These are phyloP conservation scores for Dichomitus squalens DNA, from an alignment of 1,284 basidiomycete species.

Conservation along the genomic window DNA sequence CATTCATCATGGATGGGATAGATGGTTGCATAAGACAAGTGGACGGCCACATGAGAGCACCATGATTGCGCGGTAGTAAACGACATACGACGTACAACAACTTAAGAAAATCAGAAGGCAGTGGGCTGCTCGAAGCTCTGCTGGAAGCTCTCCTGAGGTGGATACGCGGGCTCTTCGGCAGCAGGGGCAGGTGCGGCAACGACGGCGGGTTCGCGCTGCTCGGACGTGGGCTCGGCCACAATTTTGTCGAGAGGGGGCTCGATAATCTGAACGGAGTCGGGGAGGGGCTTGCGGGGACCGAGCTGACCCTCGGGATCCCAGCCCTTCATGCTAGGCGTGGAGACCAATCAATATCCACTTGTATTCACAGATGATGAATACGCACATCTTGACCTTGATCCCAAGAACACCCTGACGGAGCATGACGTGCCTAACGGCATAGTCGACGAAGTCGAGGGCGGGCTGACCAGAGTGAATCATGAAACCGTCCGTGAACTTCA, in stretches of 20 bases:
- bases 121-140: slow-evolving; percentile 36
- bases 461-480: slow-evolving; percentile 99
- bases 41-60: slow-evolving; percentile 7
- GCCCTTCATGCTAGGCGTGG: slow-evolving; percentile 99
- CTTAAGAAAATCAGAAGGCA: slow-evolving; percentile 33
- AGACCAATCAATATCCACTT: neutral
- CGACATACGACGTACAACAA: slow-evolving; percentile 18
- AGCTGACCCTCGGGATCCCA: slow-evolving; percentile 85
- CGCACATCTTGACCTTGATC: slow-evolving; percentile 95
- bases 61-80: slow-evolving; percentile 16
- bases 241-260: slow-evolving; percentile 85
- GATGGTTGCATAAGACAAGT: slow-evolving; percentile 10
- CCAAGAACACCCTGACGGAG: slow-evolving; percentile 97
- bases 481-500: slow-evolving; percentile 99
- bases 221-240: slow-evolving; percentile 78
- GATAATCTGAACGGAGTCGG: slow-evolving; percentile 91
- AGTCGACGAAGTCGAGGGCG: slow-evolving; percentile 94
- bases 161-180: slow-evolving; percentile 55
- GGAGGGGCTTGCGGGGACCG: slow-evolving; percentile 87
- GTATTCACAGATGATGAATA: slow-evolving; percentile 6
- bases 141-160: slow-evolving; percentile 32
- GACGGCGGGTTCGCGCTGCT: slow-evolving; percentile 70
- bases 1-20: slow-evolving; percentile 1
- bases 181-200: slow-evolving; percentile 51
- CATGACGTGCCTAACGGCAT: slow-evolving; percentile 97